Base-by-base conservation (phyloP, 108 stramenopile genomes). In the Cyclotella choctawhatcheeana region DNA sequence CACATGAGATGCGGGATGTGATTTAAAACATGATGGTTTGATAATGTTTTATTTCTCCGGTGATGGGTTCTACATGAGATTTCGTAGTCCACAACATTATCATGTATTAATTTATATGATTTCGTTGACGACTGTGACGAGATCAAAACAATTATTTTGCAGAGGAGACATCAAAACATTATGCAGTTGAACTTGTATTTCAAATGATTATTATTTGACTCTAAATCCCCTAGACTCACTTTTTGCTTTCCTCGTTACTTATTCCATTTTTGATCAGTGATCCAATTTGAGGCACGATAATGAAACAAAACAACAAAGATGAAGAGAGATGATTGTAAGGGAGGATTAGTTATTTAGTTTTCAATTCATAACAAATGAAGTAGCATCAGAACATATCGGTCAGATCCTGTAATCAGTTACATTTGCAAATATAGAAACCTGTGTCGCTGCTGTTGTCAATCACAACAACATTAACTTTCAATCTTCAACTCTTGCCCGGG, bases 281-380 rank as follows among this genome's bases (percentile, higher is more conserved):
- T 88, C 45, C 89, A 90, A 85, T 90, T 90, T 48, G 89, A 90
- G 60, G 89, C 89, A 30, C 77, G 89, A 69, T 88, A n/a, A n/a
- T n/a, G n/a, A n/a, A n/a, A n/a, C n/a, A n/a, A n/a, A n/a, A n/a
- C n/a, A n/a, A n/a, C n/a, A n/a, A n/a, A n/a, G n/a, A n/a, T n/a
- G n/a, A n/a, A n/a, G n/a, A 40, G 37, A 12, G 37, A 12, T 6
- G 6, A 12, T 12, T 40, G 37, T 6, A 8, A 12, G 12, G 12
- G 37, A 40, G 37, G 8, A 12, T 40, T 40, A 40, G 8, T 12
- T 40, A 40, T 40, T 40, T 40, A 40, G n/a, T n/a, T n/a, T n/a
- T n/a, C n/a, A n/a, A 40, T 40, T 40, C 37, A 40, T 40, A 40
- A 40, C 37, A 6, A 40, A 40, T 12, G 6, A 12, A 40, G 37